Percentiles rank a stretch among this genome's conserved stretches.
These are phyloP conservation scores for Neonectria punicea DNA, from an alignment of 2,329 filamentous ascomycete genomes.

Conservation along the genomic window DNA sequence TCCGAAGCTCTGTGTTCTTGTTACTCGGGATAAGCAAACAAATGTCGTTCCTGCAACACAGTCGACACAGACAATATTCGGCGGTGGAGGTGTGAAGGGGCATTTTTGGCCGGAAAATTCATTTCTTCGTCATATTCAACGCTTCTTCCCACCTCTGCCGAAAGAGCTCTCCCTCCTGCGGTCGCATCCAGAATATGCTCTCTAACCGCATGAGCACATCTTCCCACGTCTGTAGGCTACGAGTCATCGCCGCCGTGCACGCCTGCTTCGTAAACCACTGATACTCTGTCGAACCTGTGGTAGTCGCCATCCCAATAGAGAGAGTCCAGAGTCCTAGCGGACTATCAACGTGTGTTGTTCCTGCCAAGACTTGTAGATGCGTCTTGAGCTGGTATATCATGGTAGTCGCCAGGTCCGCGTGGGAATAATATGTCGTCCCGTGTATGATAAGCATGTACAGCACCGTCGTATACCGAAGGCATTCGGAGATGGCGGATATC, in stretches of 20 bases:
- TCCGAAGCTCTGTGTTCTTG: neutral
- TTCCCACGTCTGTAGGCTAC: constrained; percentile 29
- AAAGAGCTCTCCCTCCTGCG: constrained; percentile 25
- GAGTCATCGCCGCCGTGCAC: constrained; percentile 7
- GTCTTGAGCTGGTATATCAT: constrained; percentile 48
- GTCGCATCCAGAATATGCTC: constrained; percentile 34
- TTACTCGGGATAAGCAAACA: too few relatives aligned
- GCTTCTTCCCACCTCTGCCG: constrained; percentile 29
- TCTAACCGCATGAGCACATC: constrained; percentile 27
- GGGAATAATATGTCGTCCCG: constrained; percentile 66
- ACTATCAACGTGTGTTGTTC: constrained; percentile 13
- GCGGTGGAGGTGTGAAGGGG: neutral
- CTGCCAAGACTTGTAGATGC: constrained; percentile 41
- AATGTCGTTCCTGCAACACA: too few relatives aligned
- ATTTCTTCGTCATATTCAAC: constrained; percentile 8
- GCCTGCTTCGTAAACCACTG: constrained; percentile 46
- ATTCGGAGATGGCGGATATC: constrained; percentile 50
- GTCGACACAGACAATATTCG: neutral
- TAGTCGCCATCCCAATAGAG: constrained; percentile 53
- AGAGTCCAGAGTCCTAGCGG: constrained; percentile 55
- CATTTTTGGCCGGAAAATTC: neutral
- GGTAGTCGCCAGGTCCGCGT: constrained; percentile 52
- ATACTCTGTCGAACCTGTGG: constrained; percentile 41
- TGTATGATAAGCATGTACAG: constrained; percentile 66
- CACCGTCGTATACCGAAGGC: constrained; percentile 57